Evolutionary conservation across 2,329 filamentous ascomycete genomes (phyloP).

Genomic region (Fusarium papillatum): DNA sequence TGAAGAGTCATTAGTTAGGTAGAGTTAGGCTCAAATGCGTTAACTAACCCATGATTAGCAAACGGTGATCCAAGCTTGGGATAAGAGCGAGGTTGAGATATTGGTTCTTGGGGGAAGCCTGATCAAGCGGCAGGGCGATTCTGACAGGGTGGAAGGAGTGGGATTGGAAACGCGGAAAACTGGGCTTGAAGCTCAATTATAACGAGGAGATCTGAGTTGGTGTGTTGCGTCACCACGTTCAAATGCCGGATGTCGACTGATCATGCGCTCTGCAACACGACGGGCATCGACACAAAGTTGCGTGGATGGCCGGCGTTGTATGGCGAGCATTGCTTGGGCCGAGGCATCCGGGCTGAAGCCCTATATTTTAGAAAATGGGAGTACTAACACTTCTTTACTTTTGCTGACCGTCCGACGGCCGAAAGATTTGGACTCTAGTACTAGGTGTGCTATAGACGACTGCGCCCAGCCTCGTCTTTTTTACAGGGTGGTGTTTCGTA

Average conservation of each 20-base stretch:
- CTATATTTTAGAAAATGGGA: background rate
- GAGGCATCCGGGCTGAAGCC: background rate
- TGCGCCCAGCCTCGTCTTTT: conserved; percentile 48
- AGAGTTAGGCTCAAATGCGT: background rate
- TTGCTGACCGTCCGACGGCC: background rate
- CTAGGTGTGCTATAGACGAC: background rate
- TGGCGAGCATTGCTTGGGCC: background rate
- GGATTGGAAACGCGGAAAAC: background rate
- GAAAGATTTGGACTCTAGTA: background rate
- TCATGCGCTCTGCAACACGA: background rate
- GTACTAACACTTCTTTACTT: background rate
- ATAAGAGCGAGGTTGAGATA: background rate
- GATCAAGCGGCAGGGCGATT: background rate
- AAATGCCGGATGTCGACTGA: background rate
- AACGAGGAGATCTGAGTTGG: background rate
- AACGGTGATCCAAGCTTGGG: background rate
- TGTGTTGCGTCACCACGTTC: background rate
- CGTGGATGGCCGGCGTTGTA: background rate
- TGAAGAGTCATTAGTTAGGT: background rate
- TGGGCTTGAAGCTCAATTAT: background rate
- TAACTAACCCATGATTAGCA: background rate
- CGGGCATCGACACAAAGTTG: background rate
- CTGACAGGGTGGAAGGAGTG: background rate
- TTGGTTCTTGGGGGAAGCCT: background rate
- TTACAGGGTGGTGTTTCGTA: conserved; percentile 53